phyloP scores from a whole-genome alignment of 1,284 basidiomycete genomes.

The Rhodotorula sp. region DNA sequence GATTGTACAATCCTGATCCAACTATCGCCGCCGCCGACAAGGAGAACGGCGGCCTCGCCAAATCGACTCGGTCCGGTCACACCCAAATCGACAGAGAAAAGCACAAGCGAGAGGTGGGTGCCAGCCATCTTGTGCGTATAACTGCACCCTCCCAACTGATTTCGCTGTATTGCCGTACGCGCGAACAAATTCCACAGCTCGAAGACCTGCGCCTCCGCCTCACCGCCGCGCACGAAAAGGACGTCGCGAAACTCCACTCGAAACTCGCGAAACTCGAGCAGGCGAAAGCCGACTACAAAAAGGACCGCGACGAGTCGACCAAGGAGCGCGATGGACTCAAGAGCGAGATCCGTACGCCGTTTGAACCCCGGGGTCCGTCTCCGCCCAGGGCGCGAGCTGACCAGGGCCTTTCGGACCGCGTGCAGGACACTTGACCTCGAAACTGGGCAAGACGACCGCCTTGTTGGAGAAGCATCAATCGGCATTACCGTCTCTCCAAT shows the following conservation, averaged over 20 bases:
- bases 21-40: not conserved
- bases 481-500: conserved; percentile 31
- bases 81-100: conserved; percentile 11
- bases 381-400: no score
- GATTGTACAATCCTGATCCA: conserved; percentile 13
- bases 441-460: conserved; percentile 24
- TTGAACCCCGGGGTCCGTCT: no score
- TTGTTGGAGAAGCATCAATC: conserved; percentile 31
- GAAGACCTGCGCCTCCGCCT: conserved; percentile 29
- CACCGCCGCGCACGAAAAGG: conserved; percentile 20
- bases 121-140: not conserved
- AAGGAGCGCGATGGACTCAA: conserved; percentile 25
- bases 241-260: conserved; percentile 18
- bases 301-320: conserved; percentile 15
- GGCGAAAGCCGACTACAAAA: conserved; percentile 4
- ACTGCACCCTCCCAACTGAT: no score
- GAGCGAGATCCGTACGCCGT: conserved; percentile 31
- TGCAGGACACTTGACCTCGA: conserved; percentile 29
- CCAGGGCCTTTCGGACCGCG: no score
- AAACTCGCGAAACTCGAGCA: conserved; percentile 22
- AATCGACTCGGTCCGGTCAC: not conserved
- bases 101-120: conserved; percentile 25
- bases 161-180: not conserved
- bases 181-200: conserved; percentile 9
- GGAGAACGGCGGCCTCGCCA: conserved; percentile 25